These are phyloP conservation scores for Colletotrichum ledebouriae DNA, from an alignment of 2,329 filamentous ascomycete genomes.

Conservation along the genomic window DNA sequence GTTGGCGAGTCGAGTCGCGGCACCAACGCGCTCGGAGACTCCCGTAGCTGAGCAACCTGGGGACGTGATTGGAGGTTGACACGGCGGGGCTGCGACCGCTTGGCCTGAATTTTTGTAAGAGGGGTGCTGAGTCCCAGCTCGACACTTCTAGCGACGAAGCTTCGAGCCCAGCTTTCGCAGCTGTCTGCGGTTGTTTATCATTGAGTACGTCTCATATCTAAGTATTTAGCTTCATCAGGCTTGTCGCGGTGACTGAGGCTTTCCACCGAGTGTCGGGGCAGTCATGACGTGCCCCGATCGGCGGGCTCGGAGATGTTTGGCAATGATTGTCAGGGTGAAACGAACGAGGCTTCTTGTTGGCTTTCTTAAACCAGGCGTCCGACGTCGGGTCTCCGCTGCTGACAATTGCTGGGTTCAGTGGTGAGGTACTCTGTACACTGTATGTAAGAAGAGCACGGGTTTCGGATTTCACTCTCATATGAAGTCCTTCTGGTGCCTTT, in stretches of 20 bases:
- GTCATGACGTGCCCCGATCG: conserved; percentile 5
- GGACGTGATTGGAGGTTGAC: conserved; percentile 31
- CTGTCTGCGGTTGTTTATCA: neutral
- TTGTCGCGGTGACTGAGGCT: neutral
- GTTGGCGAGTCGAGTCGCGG: conserved; percentile 14
- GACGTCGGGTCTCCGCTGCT: conserved; percentile 19
- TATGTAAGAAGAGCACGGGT: conserved; percentile 2
- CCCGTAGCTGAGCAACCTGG: conserved; percentile 23
- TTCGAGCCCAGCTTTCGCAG: neutral
- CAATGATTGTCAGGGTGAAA: conserved; percentile 14
- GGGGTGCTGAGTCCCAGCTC: conserved; percentile 16
- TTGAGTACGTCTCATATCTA: neutral
- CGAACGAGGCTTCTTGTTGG: neutral
- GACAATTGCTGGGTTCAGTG: neutral
- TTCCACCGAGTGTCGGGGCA: conserved; percentile 1
- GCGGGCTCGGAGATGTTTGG: conserved; percentile 1
- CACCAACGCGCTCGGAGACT: conserved; percentile 17
- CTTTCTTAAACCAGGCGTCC: conserved; percentile 4
- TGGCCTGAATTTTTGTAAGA: neutral
- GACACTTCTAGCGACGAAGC: neutral
- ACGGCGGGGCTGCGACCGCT: conserved; percentile 19
- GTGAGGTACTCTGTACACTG: neutral
- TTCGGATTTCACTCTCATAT: neutral
- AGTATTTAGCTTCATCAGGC: neutral
- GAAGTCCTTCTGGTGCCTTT: too few species aligned